A percentile compares a stretch with the other conserved stretches of the same genome.
These are phyloP conservation scores for Eucalyptus pumila DNA, from an alignment of 345 rosid species.

Conservation along the genomic window DNA sequence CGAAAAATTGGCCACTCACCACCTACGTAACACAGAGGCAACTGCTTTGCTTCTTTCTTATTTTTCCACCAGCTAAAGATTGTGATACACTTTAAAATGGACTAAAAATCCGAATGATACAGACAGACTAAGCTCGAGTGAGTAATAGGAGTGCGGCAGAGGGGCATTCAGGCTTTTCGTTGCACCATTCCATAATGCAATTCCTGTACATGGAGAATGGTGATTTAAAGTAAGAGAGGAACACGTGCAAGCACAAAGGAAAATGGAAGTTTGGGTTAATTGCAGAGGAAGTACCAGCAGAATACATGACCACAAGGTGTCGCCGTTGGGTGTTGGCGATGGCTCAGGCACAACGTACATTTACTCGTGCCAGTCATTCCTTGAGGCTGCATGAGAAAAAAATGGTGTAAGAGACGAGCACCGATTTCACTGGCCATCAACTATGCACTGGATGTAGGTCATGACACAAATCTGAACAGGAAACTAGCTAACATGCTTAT, in stretches of 20 bases:
- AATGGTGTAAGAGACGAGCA: not conserved
- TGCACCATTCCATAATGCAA: conserved; percentile 99
- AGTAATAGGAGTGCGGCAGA: conserved; percentile 77
- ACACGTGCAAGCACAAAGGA: not conserved
- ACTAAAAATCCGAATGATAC: conserved; percentile 75
- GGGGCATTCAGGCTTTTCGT: conserved; percentile 97
- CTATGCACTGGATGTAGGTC: not conserved
- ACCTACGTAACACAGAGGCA: not conserved
- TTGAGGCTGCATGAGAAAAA: not conserved
- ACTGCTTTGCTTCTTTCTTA: not conserved
- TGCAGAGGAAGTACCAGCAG: conserved; percentile 44
- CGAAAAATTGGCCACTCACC: not conserved
- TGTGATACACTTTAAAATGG: not conserved
- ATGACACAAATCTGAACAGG: not conserved
- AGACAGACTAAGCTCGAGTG: conserved; percentile 82
- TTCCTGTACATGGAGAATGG: conserved; percentile 28
- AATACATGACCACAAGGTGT: conserved; percentile 93
- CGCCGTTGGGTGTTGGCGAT: conserved; percentile 76
- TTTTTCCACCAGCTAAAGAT: not conserved
- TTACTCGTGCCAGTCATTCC: conserved; percentile 23
- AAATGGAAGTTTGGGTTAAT: not conserved
- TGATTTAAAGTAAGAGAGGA: not conserved
- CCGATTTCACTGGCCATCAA: not conserved
- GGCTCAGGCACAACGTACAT: conserved; percentile 85
- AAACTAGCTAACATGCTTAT: not conserved